These are phyloP conservation scores for Moesziomyces parantarcticus DNA, from an alignment of 1,284 basidiomycete species.

Conservation along the genomic window DNA sequence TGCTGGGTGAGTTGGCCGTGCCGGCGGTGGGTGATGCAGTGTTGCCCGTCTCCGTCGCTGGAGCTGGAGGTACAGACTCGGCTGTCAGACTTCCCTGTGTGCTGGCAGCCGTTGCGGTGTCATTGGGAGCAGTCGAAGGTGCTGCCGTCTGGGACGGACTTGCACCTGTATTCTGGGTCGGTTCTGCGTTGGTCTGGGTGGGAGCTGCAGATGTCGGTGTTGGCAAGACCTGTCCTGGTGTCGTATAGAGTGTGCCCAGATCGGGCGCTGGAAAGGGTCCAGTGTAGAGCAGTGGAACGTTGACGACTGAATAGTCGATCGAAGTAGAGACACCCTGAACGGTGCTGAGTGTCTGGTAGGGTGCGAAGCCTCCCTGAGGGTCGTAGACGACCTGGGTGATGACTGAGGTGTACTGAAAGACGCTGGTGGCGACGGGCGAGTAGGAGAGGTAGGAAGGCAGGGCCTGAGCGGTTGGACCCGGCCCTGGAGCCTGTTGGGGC, in stretches of 20 bases:
- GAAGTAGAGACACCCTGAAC: constrained; percentile 37
- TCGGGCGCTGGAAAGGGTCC: constrained; percentile 54
- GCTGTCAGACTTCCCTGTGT: constrained; percentile 12
- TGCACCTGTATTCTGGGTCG: neutral
- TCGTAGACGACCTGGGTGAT: constrained; percentile 52
- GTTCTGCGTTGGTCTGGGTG: neutral
- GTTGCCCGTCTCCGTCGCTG: constrained; percentile 1
- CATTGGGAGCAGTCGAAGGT: neutral
- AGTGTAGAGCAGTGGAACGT: constrained; percentile 55
- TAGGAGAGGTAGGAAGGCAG: constrained; percentile 61
- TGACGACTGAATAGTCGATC: constrained; percentile 45
- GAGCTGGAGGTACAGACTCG: constrained; percentile 4
- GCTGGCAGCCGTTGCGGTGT: constrained; percentile 1
- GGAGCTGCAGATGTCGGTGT: constrained; percentile 3
- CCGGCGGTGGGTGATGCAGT: neutral
- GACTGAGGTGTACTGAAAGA: constrained; percentile 32
- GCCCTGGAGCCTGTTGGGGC: constrained; percentile 53
- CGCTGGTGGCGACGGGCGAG: constrained; percentile 37
- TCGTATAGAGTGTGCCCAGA: constrained; percentile 56
- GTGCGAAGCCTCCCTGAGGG: constrained; percentile 45
- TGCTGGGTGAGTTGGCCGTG: neutral
- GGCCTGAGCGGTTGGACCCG: constrained; percentile 54
- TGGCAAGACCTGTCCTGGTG: constrained; percentile 27
- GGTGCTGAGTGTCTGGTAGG: constrained; percentile 36
- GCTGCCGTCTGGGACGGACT: constrained; percentile 4